These are phyloP conservation scores for Daldinia sp. DNA, from an alignment of 2,329 filamentous ascomycete genomes.

Conservation along the genomic window DNA sequence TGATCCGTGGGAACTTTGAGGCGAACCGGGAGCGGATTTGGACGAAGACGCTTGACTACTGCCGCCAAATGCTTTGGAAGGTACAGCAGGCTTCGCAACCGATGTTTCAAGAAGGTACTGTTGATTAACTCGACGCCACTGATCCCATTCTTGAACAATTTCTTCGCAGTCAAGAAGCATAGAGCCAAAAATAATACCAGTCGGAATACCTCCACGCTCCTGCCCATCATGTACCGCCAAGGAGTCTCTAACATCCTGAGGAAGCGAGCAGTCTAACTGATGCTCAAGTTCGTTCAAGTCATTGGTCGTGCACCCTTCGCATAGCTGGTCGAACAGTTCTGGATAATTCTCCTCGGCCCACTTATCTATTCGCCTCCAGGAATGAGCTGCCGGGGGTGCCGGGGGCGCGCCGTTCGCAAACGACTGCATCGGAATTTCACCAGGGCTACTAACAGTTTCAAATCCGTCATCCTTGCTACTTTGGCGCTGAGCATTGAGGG, in stretches of 20 bases:
- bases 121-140: slow-evolving; percentile 93
- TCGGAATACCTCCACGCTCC: slow-evolving; percentile 89
- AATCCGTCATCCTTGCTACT: slow-evolving; percentile 68
- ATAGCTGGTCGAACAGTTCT: slow-evolving; percentile 91
- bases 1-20: slow-evolving; percentile 56
- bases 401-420: slow-evolving; percentile 93
- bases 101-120: slow-evolving; percentile 76
- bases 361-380: slow-evolving; percentile 91
- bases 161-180: slow-evolving; percentile 99
- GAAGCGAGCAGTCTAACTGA: slow-evolving; percentile 91
- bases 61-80: slow-evolving; percentile 76
- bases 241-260: slow-evolving; percentile 92
- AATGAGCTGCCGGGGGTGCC: slow-evolving; percentile 85
- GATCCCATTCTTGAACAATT: slow-evolving; percentile 96
- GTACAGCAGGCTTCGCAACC: slow-evolving; percentile 67
- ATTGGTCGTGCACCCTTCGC: slow-evolving; percentile 90
- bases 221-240: slow-evolving; percentile 94
- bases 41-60: slow-evolving; percentile 74
- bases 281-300: slow-evolving; percentile 97
- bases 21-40: slow-evolving; percentile 61
- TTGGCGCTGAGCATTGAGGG: slow-evolving; percentile 72
- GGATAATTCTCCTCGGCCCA: slow-evolving; percentile 97
- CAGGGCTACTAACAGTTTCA: slow-evolving; percentile 72
- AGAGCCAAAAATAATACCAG: slow-evolving; percentile 89
- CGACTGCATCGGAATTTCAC: slow-evolving; percentile 95